These are phyloP conservation scores for Ceratobasidium sp. DNA, from an alignment of 1,284 basidiomycete genomes.

Conservation along the genomic window DNA sequence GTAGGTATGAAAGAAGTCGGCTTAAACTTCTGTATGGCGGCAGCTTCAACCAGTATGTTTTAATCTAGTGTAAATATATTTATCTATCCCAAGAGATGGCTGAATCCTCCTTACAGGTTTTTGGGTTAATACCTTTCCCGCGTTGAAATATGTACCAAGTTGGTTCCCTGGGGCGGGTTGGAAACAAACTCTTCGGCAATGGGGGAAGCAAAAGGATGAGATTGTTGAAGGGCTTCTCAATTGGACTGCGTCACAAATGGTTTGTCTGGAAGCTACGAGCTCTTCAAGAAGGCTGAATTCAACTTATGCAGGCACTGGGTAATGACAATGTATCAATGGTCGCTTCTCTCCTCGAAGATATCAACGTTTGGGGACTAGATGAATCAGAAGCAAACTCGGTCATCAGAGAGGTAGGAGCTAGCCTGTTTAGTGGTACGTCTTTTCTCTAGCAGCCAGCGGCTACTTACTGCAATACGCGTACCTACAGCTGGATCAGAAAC, in stretches of 20 bases:
- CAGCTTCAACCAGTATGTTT: background rate
- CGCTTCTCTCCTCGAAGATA: background rate
- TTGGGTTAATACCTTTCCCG: constrained; percentile 29
- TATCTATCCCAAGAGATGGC: background rate
- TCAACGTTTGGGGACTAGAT: background rate
- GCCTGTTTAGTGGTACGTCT: background rate
- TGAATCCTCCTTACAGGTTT: constrained; percentile 15
- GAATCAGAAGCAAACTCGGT: background rate
- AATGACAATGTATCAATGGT: constrained; percentile 21
- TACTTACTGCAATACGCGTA: background rate
- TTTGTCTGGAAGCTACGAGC: background rate
- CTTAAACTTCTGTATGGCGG: constrained; percentile 9
- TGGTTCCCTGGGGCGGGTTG: constrained; percentile 36
- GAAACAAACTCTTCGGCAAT: constrained; percentile 8
- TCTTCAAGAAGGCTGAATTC: background rate
- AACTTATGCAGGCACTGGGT: background rate
- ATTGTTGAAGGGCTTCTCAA: constrained; percentile 1
- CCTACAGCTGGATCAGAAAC: background rate
- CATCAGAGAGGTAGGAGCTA: background rate
- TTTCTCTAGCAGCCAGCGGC: too few species aligned
- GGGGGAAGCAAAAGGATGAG: constrained; percentile 17
- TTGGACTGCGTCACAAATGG: constrained; percentile 11
- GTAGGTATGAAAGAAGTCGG: background rate
- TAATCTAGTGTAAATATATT: background rate
- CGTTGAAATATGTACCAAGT: constrained; percentile 17